Evolutionary conservation across 2,329 filamentous ascomycete genomes (phyloP).

Genomic region (Cladosporium oxysporum): DNA sequence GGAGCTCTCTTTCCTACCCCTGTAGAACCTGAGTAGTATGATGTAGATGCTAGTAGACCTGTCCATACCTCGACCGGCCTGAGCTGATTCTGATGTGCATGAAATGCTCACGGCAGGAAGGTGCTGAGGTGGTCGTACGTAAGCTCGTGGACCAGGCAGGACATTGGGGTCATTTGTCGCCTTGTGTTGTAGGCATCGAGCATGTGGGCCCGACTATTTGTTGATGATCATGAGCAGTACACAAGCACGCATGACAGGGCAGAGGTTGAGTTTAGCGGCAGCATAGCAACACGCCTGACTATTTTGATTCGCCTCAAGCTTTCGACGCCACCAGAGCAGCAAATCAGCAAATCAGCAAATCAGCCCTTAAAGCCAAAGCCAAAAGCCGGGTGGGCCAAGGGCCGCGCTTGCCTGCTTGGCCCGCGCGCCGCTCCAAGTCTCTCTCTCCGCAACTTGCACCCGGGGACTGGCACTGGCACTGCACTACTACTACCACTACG

Average conservation of each 20-base stretch:
- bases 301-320: conserved; percentile 8
- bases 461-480: neutral
- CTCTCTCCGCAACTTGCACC: neutral
- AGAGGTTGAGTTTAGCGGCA: neutral
- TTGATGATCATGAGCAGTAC: neutral
- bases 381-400: neutral
- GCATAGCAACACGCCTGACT: conserved; percentile 3
- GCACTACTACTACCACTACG: neutral
- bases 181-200: neutral
- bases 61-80: neutral
- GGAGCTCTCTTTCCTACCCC: neutral
- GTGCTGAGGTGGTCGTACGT: neutral
- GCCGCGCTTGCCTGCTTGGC: neutral
- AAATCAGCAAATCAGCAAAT: neutral
- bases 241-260: neutral
- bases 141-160: neutral
- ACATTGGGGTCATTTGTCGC: neutral
- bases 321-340: neutral
- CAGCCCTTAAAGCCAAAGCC: neutral
- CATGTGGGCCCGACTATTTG: neutral
- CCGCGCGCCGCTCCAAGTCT: neutral
- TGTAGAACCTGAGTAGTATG: neutral
- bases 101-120: neutral
- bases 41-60: neutral
- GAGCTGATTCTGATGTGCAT: neutral